phyloP scores from a whole-genome alignment of 2,329 filamentous ascomycete species.

The Aspergillus pseudotamarii region DNA sequence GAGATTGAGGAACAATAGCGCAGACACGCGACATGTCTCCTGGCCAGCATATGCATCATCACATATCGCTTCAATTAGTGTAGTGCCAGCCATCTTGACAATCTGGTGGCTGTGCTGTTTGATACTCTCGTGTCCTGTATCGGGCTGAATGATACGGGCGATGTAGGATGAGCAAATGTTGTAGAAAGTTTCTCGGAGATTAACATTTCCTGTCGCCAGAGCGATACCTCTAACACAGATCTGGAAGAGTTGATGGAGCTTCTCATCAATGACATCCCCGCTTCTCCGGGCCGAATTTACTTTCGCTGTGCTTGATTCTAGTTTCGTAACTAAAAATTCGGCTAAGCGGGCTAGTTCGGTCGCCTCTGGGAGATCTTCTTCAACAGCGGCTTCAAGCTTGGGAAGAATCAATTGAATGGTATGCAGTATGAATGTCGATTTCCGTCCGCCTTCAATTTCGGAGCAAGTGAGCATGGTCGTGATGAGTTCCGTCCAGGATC shows the following conservation, averaged over 20 bases:
- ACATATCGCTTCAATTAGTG: slow-evolving; percentile 82
- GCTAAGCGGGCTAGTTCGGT: slow-evolving; percentile 76
- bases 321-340: slow-evolving; percentile 61
- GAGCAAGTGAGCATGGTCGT: slow-evolving; percentile 81
- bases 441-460: slow-evolving; percentile 72
- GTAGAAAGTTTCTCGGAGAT: slow-evolving; percentile 83
- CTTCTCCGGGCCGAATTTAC: slow-evolving; percentile 48
- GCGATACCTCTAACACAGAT: slow-evolving; percentile 78
- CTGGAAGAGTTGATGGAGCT: slow-evolving; percentile 89
- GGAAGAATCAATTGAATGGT: slow-evolving; percentile 85
- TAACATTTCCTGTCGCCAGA: slow-evolving; percentile 69
- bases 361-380: slow-evolving; percentile 69
- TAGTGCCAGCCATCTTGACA: slow-evolving; percentile 77
- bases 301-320: slow-evolving; percentile 39
- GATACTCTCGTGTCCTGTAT: slow-evolving; percentile 53
- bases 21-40: slow-evolving; percentile 78
- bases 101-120: slow-evolving; percentile 63
- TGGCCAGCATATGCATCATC: slow-evolving; percentile 91
- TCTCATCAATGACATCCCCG: slow-evolving; percentile 79
- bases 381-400: slow-evolving; percentile 77
- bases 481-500: slow-evolving; percentile 81
- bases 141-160: slow-evolving; percentile 60
- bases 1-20: slow-evolving; percentile 79
- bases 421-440: slow-evolving; percentile 79
- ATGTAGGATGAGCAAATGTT: slow-evolving; percentile 88